Conservation (phyloP, 495 filamentous ascomycete genomes). For the Penicillium diatomitis region DNA sequence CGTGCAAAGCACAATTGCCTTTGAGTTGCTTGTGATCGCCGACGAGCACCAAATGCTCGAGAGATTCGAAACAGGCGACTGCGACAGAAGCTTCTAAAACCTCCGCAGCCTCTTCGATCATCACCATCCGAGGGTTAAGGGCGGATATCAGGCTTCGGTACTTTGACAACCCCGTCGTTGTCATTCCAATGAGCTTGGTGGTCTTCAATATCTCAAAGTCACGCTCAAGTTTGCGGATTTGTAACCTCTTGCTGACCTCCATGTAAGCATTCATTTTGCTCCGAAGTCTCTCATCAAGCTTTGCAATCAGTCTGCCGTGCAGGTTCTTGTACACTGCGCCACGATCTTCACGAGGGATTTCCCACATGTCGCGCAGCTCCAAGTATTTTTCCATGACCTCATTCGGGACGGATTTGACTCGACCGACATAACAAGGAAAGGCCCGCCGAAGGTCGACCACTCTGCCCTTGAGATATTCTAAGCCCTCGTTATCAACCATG, state of each 20-base stretch:
- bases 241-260: slow-evolving; percentile 25
- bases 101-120: slow-evolving; percentile 74
- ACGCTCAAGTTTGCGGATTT: slow-evolving; percentile 49
- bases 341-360: slow-evolving; percentile 42
- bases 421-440: slow-evolving; percentile 27
- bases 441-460: slow-evolving; percentile 38
- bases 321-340: slow-evolving; percentile 53
- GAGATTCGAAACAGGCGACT: slow-evolving; percentile 53
- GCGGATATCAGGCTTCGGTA: slow-evolving; percentile 67
- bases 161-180: slow-evolving; percentile 81
- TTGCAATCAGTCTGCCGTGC: slow-evolving; percentile 33
- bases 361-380: slow-evolving; percentile 43
- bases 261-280: slow-evolving; percentile 34
- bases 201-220: slow-evolving; percentile 39
- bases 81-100: slow-evolving; percentile 58
- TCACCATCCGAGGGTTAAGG: slow-evolving; percentile 53
- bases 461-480: slow-evolving; percentile 44
- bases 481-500: slow-evolving; percentile 40
- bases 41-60: slow-evolving; percentile 67
- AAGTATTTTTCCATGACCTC: slow-evolving; percentile 9
- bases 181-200: slow-evolving; percentile 61
- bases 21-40: slow-evolving; percentile 70
- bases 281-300: slow-evolving; percentile 34
- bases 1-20: slow-evolving; percentile 47
- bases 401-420: not conserved